Evolutionary conservation across 371 early-diverging fungal species (phyloP), one percentile per base, ranked within the genome.

Genomic region (Mortierella sp.): DNA sequence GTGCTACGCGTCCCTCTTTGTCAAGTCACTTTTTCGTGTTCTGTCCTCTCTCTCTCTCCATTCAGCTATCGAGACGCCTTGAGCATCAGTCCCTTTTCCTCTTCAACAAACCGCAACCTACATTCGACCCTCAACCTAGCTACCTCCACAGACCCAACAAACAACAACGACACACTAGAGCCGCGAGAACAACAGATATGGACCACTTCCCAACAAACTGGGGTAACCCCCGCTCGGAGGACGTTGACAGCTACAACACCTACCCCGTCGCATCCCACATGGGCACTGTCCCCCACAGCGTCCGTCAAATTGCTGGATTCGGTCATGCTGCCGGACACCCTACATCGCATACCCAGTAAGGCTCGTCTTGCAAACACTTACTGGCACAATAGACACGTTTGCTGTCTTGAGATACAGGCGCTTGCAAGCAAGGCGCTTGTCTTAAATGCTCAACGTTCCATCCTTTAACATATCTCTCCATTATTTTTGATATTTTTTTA

Each of bases 151-250:
- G 9, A 24, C n/a, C 5, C n/a, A 6, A 59, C 4, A 31, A 34
- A 16, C 19, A 5, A 28, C 34, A 61, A 19, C 61, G 34, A 34
- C 61, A 34, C 61, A 59, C 43, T 24, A 26, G 43, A 24, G 26
- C 46, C n/a, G 28, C 37, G 2, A 43, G 26, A 57, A 55, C n/a
- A 24, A 55, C 24, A 59, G 82, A 69, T 77, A 96, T 96, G 95
- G 94, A 95, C 89, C 91, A 94, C 89, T 94, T 94, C 83, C 95
- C 95, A 87, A 93, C 93, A 69, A 91, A 93, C 89, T 96, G 96
- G 96, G 96, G 96, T 69, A 94, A 96, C 80, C 94, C 95, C 77
- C 93, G 94, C 81, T 88, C 93, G 43, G 90, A 93, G 82, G 89
- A 90, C 57, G 87, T 87, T 54, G 93, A 93, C 80, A 89, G 79